Evolutionary conservation across 225 moss, liverwort and hornwort genomes (phyloP), one percentile per base, ranked within the genome.

Genomic region (Pseudisothecium myosuroides): DNA sequence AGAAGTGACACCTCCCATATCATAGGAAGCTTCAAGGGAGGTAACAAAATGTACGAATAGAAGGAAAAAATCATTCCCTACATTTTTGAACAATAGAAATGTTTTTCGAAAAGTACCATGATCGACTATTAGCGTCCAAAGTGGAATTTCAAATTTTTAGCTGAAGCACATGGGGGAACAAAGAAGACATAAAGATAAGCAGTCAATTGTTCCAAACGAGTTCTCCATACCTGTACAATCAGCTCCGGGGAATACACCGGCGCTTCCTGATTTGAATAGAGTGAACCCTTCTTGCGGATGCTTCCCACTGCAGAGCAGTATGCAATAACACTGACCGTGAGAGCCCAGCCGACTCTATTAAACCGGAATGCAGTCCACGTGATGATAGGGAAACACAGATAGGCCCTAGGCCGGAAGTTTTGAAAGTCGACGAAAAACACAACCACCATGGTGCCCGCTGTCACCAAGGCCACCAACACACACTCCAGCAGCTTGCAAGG

Each of bases 341-440:
- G 36, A 37, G 94, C 92, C 91, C 95, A 96, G 18, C 96, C 98
- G 49, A 98, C 86, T 34, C 92, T 92, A 87, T 96, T 98, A 71
- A 96, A 98, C 36, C 98, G 93, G 36, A 96, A 98, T 9, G 95
- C 94, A 12, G 92, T 88, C 85, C 95, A 93, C 59, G 95, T 96
- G 80, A 98, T 95, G 63, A 98, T 45, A 34, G 96, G 98, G 81
- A 95, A 96, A 43, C 94, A 94, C 43, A 98, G 93, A 67, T 96
- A 98, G 96, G 96, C 85, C 23, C 54, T 81, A 17, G 96, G 98
- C 60, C 88, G 89, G 68, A 96, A 94, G 66, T 92, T 37, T 26
- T 93, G 82, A 7, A 94, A 85, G 64, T 94, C 81, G 60, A 93
- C 39, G 65, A 96, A 88, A 79, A 98, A 95, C 37, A 96, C 84